Percentiles rank a stretch among this genome's conserved stretches.
Conservation (phyloP, 2,329 filamentous ascomycete genomes). For the Colletotrichum tabaci region DNA sequence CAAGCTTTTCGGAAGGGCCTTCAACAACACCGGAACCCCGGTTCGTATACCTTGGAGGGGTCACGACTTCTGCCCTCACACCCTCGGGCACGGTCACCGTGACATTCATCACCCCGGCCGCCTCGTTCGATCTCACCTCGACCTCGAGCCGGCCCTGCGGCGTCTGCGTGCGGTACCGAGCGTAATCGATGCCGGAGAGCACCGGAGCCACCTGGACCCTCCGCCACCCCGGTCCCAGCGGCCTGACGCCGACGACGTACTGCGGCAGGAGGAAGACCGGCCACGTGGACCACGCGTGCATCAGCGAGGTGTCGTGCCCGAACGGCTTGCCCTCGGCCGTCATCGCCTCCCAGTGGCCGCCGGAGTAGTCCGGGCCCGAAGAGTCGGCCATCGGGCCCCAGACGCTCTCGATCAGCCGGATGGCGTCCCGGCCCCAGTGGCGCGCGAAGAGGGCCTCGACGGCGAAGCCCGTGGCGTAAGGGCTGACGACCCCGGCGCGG, state of each 20-base stretch:
- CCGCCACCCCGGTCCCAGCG: conserved; percentile 25
- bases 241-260: conserved; percentile 27
- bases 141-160: conserved; percentile 13
- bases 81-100: neutral
- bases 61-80: neutral
- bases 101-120: neutral
- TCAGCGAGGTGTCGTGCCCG: conserved; percentile 26
- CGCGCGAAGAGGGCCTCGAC: conserved; percentile 30
- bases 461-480: conserved; percentile 34
- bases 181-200: conserved; percentile 1
- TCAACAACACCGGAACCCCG: neutral
- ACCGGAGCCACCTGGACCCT: conserved; percentile 25
- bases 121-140: neutral
- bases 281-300: conserved; percentile 37
- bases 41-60: neutral
- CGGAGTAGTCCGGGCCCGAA: conserved; percentile 23
- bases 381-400: conserved; percentile 31
- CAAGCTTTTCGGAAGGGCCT: neutral
- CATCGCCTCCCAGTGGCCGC: conserved; percentile 36
- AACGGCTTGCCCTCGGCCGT: conserved; percentile 22
- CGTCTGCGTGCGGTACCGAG: neutral
- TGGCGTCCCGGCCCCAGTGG: conserved; percentile 8
- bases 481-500: conserved; percentile 13
- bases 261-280: conserved; percentile 35
- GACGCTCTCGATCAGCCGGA: conserved; percentile 15